Evolutionary conservation across 83 land plant genomes (phyloP), one percentile per base, ranked within the genome.

Genomic region (Isoetes engelmannii): DNA sequence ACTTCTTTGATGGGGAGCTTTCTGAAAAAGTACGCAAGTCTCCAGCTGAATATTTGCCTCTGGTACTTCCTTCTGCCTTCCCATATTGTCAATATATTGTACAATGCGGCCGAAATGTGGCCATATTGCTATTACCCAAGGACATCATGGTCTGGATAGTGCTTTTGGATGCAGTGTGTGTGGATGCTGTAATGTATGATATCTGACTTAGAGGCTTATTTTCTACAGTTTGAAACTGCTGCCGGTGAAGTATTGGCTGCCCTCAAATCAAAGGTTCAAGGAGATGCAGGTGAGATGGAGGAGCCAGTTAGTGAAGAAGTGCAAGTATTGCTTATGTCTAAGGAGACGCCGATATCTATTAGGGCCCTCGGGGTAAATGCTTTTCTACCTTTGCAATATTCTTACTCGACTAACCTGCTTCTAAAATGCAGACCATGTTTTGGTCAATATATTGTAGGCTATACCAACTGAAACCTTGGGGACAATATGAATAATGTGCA

Each of bases 291-390:
- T 13, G 93, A 90, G 61, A 82, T 88, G 97, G 97, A 83, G 77
- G 99, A 95, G 79, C 99, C 99, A 0, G 63, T 61, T 41, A 72
- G 85, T 15, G 99, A 84, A 37, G 97, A 90, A 20, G 93, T 91
- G 55, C 99, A 95, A 74, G 81, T 95, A 50, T 63, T 95, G 57
- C 77, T 95, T 44, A 75, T 78, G 42, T 90, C 99, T 4, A 88
- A 90, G 67, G 90, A 90, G 80, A 84, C 84, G 54, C 58, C 88
- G 3, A 63, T 74, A 21, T 90, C 97, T 4, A 91, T 95, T 77
- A 75, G 97, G 0, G 69, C 84, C 4, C 88, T 95, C 67, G 90
- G 97, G 84, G 99, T 93, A 50, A 61, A 89, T 74, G 44, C 12
- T 53, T 51, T 45, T 37, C 12, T 18, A 10, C 20, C 68, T 68